Evolutionary conservation across 805 yeast species (phyloP).

Genomic region (Metschnikowia proteae): DNA sequence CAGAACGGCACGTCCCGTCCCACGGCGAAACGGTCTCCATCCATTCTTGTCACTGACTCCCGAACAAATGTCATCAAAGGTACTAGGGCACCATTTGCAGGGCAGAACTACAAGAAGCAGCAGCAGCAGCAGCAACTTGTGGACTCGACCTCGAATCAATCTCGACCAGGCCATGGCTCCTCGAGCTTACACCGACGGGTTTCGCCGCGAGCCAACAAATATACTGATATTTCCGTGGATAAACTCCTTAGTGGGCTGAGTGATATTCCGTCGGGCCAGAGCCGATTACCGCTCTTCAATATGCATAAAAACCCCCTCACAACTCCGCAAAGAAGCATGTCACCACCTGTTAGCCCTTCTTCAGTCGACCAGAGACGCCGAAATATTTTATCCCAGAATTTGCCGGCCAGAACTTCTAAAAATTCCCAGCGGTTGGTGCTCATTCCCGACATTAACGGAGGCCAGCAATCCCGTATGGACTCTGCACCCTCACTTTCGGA

Average conservation of each 20-base stretch:
- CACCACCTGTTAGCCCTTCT: conserved; percentile 19
- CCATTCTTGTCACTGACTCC: conserved; percentile 88
- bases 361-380: conserved; percentile 19
- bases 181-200: conserved; percentile 14
- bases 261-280: conserved; percentile 82
- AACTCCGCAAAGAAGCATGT: conserved; percentile 18
- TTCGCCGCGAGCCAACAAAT: conserved; percentile 35
- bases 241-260: conserved; percentile 72
- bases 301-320: conserved; percentile 12
- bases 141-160: conserved; percentile 4
- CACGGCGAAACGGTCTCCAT: conserved; percentile 85
- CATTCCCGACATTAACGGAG: conserved; percentile 61
- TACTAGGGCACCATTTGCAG: conserved; percentile 78
- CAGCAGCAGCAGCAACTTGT: conserved; percentile 27
- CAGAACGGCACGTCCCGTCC: conserved; percentile 32
- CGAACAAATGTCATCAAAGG: conserved; percentile 51
- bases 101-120: conserved; percentile 45
- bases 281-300: conserved; percentile 38
- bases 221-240: conserved; percentile 78
- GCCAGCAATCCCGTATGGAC: conserved; percentile 10
- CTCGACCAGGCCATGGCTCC: conserved; percentile 17
- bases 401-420: conserved; percentile 77
- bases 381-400: conserved; percentile 45
- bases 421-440: conserved; percentile 81
- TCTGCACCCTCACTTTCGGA: conserved; percentile 10